Evolutionary conservation across 352 stramenopile species (phyloP).

Genomic region (Phytophthora pluvialis): DNA sequence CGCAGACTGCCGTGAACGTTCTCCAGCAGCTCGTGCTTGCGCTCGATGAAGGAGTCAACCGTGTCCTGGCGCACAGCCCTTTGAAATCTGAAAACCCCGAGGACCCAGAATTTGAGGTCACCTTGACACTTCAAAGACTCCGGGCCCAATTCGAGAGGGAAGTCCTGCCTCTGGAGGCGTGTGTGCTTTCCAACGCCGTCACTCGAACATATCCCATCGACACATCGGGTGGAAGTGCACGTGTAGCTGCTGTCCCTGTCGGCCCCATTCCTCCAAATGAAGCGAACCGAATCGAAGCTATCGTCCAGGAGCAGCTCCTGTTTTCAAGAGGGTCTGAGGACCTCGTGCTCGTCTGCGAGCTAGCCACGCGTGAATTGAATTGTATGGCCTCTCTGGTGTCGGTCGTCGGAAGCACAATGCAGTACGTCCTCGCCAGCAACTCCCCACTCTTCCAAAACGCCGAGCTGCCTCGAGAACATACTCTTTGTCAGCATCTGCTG

Average conservation of each 20-base stretch:
- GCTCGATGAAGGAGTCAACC: constrained; percentile 30
- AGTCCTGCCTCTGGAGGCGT: constrained; percentile 34
- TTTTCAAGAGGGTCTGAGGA: constrained; percentile 32
- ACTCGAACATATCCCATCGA: constrained; percentile 42
- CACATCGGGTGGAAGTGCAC: constrained; percentile 8
- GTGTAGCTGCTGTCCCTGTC: constrained; percentile 7
- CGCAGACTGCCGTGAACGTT: constrained; percentile 46
- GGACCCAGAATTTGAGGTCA: constrained; percentile 1
- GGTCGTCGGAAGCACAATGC: constrained; percentile 41
- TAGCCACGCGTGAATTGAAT: constrained; percentile 44
- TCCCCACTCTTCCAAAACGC: constrained; percentile 29
- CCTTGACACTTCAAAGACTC: constrained; percentile 14
- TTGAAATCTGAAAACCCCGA: not conserved
- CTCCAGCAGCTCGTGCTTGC: constrained; percentile 45
- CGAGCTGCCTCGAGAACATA: constrained; percentile 42
- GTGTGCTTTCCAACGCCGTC: constrained; percentile 39
- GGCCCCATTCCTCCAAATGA: constrained; percentile 49
- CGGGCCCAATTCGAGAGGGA: constrained; percentile 22
- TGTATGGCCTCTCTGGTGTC: constrained; percentile 52
- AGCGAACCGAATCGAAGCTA: constrained; percentile 34
- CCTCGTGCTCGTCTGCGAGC: constrained; percentile 41
- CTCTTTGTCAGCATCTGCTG: constrained; percentile 57
- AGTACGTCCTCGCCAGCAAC: constrained; percentile 48
- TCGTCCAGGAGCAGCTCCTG: constrained; percentile 36
- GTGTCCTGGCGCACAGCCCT: constrained; percentile 18